Percentiles rank a stretch among this genome's conserved stretches.
These are phyloP conservation scores for Phytophthora crassamura DNA, from an alignment of 352 stramenopile species.

Conservation along the genomic window DNA sequence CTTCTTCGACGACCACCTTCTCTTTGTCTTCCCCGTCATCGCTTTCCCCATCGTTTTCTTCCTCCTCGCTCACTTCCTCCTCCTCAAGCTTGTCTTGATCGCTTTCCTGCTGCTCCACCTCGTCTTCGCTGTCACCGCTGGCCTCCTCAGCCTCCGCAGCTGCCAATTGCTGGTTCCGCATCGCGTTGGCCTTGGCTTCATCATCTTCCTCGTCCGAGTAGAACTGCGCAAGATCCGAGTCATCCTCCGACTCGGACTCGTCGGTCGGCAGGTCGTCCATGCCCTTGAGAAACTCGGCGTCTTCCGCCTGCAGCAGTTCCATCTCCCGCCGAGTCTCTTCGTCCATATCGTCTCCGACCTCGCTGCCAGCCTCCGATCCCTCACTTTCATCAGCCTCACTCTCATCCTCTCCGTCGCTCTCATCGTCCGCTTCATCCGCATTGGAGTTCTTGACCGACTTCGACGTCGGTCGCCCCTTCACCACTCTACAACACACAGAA, in stretches of 20 bases:
- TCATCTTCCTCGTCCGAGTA: slow-evolving; percentile 66
- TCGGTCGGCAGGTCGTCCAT: slow-evolving; percentile 89
- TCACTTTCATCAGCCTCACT: slow-evolving; percentile 35
- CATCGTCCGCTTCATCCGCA: slow-evolving; percentile 25
- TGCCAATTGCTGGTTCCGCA: slow-evolving; percentile 53
- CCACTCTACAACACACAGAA: slow-evolving; percentile 44
- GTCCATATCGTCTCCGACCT: slow-evolving; percentile 61
- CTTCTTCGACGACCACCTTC: slow-evolving; percentile 64
- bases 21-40: slow-evolving; percentile 18
- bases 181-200: slow-evolving; percentile 60
- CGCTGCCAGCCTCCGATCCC: slow-evolving; percentile 27
- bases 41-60: slow-evolving; percentile 24
- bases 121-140: slow-evolving; percentile 24
- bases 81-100: slow-evolving; percentile 38
- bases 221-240: slow-evolving; percentile 69
- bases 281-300: slow-evolving; percentile 81
- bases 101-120: slow-evolving; percentile 26
- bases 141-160: slow-evolving; percentile 10
- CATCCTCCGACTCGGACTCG: slow-evolving; percentile 77
- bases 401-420: slow-evolving; percentile 35
- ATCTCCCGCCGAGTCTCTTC: slow-evolving; percentile 83
- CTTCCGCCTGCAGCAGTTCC: slow-evolving; percentile 76
- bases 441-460: slow-evolving; percentile 1
- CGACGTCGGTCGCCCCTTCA: slow-evolving; percentile 58
- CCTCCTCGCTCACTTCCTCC: slow-evolving; percentile 37